phyloP scores from a whole-genome alignment of 2,329 filamentous ascomycete genomes.

The Periconia digitata region DNA sequence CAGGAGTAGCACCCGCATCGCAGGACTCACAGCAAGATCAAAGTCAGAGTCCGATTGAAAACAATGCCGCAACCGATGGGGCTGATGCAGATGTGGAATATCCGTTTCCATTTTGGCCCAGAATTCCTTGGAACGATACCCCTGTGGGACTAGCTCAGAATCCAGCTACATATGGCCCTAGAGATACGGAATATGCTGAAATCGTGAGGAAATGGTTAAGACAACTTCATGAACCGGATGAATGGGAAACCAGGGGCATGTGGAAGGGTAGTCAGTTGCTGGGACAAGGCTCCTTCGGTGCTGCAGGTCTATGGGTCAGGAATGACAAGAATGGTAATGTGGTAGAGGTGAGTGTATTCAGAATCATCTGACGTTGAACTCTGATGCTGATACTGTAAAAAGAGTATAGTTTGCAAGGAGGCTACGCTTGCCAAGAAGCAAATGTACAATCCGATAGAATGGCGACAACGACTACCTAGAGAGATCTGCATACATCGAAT shows the following conservation, averaged over 20 bases:
- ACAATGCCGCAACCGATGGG: too few relatives aligned
- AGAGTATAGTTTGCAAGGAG: constrained; percentile 15
- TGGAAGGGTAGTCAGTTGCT: constrained; percentile 8
- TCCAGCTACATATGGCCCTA: too few relatives aligned
- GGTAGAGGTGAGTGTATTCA: constrained; percentile 6
- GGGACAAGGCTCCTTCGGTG: constrained; percentile 6
- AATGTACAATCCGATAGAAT: background rate
- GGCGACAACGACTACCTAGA: constrained; percentile 7
- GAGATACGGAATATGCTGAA: background rate
- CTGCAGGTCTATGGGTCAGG: constrained; percentile 9
- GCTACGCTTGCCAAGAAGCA: background rate
- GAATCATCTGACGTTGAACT: background rate
- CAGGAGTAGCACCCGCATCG: too few relatives aligned
- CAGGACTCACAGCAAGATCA: too few relatives aligned
- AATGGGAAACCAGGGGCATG: background rate
- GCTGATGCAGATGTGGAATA: too few relatives aligned
- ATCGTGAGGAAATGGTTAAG: background rate
- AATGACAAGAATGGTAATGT: constrained; percentile 5
- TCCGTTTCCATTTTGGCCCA: too few relatives aligned
- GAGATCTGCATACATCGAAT: constrained; percentile 12
- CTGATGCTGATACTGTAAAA: background rate
- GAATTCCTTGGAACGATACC: too few relatives aligned
- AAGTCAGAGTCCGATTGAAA: too few relatives aligned
- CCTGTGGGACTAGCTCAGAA: too few relatives aligned
- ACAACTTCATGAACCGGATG: background rate